Conservation (phyloP, 2,329 filamentous ascomycete genomes). For the Fusarium sublunatum region DNA sequence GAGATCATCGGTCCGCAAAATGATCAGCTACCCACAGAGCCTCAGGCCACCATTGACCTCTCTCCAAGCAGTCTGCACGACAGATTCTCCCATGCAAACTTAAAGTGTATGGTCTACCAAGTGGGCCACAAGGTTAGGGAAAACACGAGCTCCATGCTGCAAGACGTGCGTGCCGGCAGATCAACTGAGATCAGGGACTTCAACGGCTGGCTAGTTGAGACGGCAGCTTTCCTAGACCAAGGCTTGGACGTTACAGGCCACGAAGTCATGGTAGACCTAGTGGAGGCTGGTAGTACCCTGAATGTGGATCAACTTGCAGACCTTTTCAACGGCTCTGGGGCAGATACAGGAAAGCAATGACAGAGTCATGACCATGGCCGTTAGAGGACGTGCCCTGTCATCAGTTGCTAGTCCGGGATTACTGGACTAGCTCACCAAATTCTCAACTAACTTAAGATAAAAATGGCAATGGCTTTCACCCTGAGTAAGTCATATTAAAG, state of each 20-base stretch:
- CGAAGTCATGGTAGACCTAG: constrained; percentile 56
- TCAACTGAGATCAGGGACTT: constrained; percentile 68
- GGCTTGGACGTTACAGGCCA: constrained; percentile 54
- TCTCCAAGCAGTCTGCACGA: constrained; percentile 42
- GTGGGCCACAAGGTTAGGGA: constrained; percentile 61
- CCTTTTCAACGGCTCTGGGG: constrained; percentile 39
- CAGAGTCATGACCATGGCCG: constrained; percentile 20
- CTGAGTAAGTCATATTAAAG: too few species aligned
- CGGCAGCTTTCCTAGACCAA: constrained; percentile 53
- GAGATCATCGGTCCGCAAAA: constrained; percentile 50
- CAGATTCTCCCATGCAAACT: constrained; percentile 57
- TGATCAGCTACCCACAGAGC: constrained; percentile 1
- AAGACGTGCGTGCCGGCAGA: constrained; percentile 65
- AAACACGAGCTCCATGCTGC: constrained; percentile 72
- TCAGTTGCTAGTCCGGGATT: not conserved
- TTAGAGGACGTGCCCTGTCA: constrained; percentile 28
- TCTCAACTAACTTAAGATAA: too few species aligned
- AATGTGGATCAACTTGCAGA: constrained; percentile 50
- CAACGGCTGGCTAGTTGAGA: constrained; percentile 68
- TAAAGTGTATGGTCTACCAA: constrained; percentile 60
- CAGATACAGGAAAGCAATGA: constrained; percentile 26
- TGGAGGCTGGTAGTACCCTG: constrained; percentile 53
- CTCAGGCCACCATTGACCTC: constrained; percentile 23
- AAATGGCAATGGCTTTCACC: too few species aligned
- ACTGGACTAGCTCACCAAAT: too few species aligned